phyloP scores from a whole-genome alignment of 805 yeast genomes.

The Ogataea minuta region DNA sequence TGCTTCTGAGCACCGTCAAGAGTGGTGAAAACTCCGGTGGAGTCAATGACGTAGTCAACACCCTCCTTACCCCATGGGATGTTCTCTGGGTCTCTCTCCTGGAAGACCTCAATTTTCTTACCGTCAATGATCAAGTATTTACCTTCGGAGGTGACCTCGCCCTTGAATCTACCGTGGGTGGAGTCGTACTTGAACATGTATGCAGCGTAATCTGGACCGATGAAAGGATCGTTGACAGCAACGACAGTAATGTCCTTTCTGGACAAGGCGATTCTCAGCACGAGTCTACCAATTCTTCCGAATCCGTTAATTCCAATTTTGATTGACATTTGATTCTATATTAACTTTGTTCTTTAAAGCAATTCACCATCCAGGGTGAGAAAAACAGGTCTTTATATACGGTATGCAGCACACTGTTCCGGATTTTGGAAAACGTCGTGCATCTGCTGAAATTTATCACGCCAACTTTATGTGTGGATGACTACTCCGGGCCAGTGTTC shows the following conservation, averaged over 20 bases:
- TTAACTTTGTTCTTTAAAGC: constrained; percentile 8
- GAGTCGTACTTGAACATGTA: constrained; percentile 96
- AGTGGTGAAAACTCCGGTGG: constrained; percentile 92
- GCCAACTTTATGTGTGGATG: constrained; percentile 15
- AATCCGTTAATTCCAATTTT: constrained; percentile 90
- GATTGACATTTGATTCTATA: constrained; percentile 44
- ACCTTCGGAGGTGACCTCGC: constrained; percentile 62
- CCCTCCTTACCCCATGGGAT: constrained; percentile 87
- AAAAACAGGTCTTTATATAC: constrained; percentile 17
- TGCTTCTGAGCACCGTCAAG: constrained; percentile 79
- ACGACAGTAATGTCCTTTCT: constrained; percentile 78
- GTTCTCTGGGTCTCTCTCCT: constrained; percentile 80
- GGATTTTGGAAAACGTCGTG: constrained; percentile 11
- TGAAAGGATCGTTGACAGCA: constrained; percentile 91
- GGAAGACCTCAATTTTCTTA: constrained; percentile 60
- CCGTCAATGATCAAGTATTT: constrained; percentile 67
- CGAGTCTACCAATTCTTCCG: constrained; percentile 93
- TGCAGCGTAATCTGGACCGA: constrained; percentile 85
- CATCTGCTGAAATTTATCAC: constrained; percentile 11
- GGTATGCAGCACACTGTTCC: constrained; percentile 11
- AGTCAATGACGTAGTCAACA: constrained; percentile 86
- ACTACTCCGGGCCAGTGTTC: constrained; percentile 22
- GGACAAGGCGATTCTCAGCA: constrained; percentile 72
- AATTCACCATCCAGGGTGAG: not conserved
- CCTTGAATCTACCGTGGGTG: constrained; percentile 83